A percentile compares a stretch with the other conserved stretches of the same genome.
Evolutionary conservation across 305 asterid species (phyloP).

Genomic region (Nicotiana rustica): DNA sequence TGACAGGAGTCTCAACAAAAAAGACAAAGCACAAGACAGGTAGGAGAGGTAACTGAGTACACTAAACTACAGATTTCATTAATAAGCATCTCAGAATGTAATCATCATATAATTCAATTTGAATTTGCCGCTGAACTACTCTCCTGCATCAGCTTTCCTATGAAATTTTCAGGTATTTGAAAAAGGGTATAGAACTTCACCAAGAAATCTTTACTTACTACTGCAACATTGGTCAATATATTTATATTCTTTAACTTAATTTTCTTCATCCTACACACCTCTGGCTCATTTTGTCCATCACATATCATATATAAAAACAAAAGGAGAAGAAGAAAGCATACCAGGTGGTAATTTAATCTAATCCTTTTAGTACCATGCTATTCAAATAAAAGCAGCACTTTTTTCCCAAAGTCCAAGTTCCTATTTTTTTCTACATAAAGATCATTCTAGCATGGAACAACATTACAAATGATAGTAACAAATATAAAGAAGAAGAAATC

Average conservation of each 20-base stretch:
- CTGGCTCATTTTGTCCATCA: not conserved
- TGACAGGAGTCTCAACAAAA: conserved; percentile 41
- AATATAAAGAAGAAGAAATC: not conserved
- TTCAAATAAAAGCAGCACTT: conserved; percentile 8
- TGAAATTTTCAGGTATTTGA: conserved; percentile 12
- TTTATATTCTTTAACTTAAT: not conserved
- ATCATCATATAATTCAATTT: conserved; percentile 40
- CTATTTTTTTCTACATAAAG: conserved; percentile 19
- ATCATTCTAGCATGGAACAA: not conserved
- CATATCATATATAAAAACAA: not conserved
- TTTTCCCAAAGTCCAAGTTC: not conserved
- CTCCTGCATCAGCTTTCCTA: not conserved
- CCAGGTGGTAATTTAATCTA: not conserved
- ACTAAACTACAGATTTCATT: conserved; percentile 48
- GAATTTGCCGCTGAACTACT: conserved; percentile 46
- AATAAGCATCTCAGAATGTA: conserved; percentile 44
- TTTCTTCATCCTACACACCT: not conserved
- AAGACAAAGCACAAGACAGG: conserved; percentile 51
- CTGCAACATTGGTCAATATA: not conserved
- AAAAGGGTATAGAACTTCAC: not conserved
- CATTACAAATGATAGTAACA: conserved; percentile 19
- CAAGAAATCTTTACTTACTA: conserved; percentile 12
- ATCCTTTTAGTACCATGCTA: not conserved
- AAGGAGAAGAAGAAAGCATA: not conserved
- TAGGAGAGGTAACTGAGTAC: conserved; percentile 40